phyloP scores from a whole-genome alignment of 306 rosid species.

The Luffa acutangula region DNA sequence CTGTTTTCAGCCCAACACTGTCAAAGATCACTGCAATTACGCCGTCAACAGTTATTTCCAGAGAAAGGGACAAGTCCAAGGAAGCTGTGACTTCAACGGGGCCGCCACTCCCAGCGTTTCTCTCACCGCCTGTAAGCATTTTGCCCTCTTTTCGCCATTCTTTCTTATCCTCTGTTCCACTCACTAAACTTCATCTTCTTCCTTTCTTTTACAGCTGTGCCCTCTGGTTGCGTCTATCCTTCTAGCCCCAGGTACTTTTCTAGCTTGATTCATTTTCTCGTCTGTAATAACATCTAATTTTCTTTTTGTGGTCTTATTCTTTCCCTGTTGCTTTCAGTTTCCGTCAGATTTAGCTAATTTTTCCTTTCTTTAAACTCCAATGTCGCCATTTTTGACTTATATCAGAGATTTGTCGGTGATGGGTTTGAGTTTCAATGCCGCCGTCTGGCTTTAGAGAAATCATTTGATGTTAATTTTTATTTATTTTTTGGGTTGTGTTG shows the following conservation, averaged over 20 bases:
- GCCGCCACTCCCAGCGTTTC: conserved; percentile 30
- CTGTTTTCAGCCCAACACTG: conserved; percentile 74
- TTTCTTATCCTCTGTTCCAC: neutral
- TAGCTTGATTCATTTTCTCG: neutral
- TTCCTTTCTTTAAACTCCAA: neutral
- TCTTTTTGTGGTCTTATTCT: neutral
- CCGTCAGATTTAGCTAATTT: neutral
- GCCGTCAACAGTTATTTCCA: conserved; percentile 94
- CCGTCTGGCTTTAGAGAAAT: neutral
- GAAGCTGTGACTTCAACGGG: conserved; percentile 76
- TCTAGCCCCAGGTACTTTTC: conserved; percentile 51
- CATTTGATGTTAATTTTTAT: neutral
- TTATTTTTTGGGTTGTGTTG: neutral
- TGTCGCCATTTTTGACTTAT: neutral
- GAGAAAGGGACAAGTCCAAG: conserved; percentile 42
- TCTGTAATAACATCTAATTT: neutral
- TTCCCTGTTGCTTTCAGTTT: neutral
- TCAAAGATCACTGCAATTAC: conserved; percentile 79
- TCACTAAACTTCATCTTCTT: neutral
- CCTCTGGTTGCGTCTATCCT: conserved; percentile 64
- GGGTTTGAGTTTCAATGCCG: neutral
- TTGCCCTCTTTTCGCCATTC: neutral
- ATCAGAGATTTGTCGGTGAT: neutral
- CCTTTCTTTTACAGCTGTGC: conserved; percentile 31
- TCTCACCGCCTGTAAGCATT: conserved; percentile 38